Base-by-base conservation (phyloP, 441 rosid species). In the Bruguiera hainesii region DNA sequence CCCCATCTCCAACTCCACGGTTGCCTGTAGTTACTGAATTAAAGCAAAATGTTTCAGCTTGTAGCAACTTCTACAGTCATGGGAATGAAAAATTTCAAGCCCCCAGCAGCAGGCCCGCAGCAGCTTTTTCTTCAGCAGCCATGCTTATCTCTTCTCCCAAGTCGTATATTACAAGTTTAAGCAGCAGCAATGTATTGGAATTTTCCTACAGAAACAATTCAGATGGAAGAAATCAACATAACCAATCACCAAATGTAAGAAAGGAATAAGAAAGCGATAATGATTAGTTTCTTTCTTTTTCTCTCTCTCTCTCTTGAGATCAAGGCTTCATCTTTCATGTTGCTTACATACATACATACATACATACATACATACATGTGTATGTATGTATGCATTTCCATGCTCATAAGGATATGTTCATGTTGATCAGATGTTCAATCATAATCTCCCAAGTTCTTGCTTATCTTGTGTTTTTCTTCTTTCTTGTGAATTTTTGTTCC, bases 201-300 rank as follows among this genome's bases (percentile, higher is more conserved):
- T 91, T 93, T 75, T 86, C 97, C 7, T 67, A 75, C 35, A 80
- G 77, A 76, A 85, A 77, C 73, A 78, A 82, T 42, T 46, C 78
- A 25, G 85, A 83, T 65, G 82, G 70, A 26, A 81, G 77, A 68
- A 88, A 79, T 66, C 85, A 85, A n/a, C 84, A 82, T 18, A 90
- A 86, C 82, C 88, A 81, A 67, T 81, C 93, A 58, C 80, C 91
- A 37, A 91, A 89, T 94, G 98, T 87, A 56, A 70, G 49, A 21
- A 30, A 15, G 1, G 31, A n/a, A 19, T 2, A 20, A 53, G 7
- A 16, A 53, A 21, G 26, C 10, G 9, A 21, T n/a, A 23, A 52
- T 20, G 56, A 52, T 21, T n/a, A 8, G 21, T 53, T 53, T 13
- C 28, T 21, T 21, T 21, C 15, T 31, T 48, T 55, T n/a, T 18